Conservation (phyloP, 1,284 basidiomycete genomes). For the Malassezia globosa region DNA sequence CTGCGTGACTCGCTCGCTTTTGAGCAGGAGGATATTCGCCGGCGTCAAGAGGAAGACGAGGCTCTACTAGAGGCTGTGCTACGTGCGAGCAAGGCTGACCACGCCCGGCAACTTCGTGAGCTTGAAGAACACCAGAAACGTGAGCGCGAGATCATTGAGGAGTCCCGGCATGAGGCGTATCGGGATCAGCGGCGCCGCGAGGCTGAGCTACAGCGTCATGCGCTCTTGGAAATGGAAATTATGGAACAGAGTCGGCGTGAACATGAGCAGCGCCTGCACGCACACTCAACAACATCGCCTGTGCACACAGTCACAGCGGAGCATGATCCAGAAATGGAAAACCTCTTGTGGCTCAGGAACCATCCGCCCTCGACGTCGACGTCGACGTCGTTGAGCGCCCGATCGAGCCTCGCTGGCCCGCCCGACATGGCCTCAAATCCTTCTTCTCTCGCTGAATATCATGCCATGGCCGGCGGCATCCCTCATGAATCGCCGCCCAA, state of each 20-base stretch:
- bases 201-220: conserved; percentile 14
- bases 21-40: conserved; percentile 46
- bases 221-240: conserved; percentile 12
- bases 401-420: neutral
- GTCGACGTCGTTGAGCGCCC: neutral
- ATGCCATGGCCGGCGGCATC: neutral
- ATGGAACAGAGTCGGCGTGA: conserved; percentile 16
- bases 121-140: conserved; percentile 4
- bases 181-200: conserved; percentile 14
- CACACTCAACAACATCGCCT: neutral
- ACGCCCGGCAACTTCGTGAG: conserved; percentile 1
- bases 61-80: conserved; percentile 12
- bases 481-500: neutral
- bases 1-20: conserved; percentile 43
- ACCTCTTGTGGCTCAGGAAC: conserved; percentile 13
- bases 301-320: neutral
- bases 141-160: conserved; percentile 2
- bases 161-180: conserved; percentile 9
- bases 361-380: neutral
- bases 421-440: neutral
- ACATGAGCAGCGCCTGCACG: conserved; percentile 8
- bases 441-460: too few species aligned
- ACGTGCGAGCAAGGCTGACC: conserved; percentile 9
- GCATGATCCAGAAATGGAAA: neutral
- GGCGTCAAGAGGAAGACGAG: conserved; percentile 19